Evolutionary conservation across 192 early-diverging fungal genomes (phyloP).

Genomic region (Podochytrium sp.): DNA sequence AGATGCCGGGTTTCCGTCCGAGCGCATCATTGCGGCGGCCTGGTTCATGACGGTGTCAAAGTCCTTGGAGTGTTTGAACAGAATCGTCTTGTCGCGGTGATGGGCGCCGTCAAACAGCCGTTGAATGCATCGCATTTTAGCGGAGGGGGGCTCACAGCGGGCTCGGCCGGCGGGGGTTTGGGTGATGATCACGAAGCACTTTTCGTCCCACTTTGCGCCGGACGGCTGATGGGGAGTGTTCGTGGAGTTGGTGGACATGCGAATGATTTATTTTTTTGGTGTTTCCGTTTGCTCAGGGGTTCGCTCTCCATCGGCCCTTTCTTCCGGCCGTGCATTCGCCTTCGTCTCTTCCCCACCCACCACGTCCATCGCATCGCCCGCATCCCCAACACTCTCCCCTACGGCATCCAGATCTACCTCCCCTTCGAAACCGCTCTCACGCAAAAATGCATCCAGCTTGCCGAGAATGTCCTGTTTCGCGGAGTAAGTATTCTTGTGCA

Average conservation of each 20-base stretch:
- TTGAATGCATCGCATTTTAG: conserved; percentile 4
- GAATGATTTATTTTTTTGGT: background rate
- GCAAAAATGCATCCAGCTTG: conserved; percentile 10
- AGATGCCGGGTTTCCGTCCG: background rate
- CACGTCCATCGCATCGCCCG: background rate
- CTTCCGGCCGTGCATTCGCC: background rate
- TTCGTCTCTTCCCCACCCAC: background rate
- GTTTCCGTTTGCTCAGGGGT: background rate
- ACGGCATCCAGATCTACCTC: background rate
- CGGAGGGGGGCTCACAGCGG: background rate
- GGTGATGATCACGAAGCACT: background rate
- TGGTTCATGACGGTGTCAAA: conserved; percentile 7
- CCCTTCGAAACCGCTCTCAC: conserved; percentile 3
- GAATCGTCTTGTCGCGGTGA: background rate
- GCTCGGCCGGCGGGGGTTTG: background rate
- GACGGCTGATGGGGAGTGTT: background rate
- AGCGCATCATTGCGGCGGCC: background rate
- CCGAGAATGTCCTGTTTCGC: conserved; percentile 6
- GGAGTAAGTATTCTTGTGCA: no score
- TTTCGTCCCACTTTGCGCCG: background rate
- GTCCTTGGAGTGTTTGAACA: conserved; percentile 7
- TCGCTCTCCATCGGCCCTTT: background rate
- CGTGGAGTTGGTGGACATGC: background rate
- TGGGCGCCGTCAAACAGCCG: background rate
- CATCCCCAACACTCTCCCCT: background rate